phyloP scores from a whole-genome alignment of 331 rosid species.

The Quercus tomentella region DNA sequence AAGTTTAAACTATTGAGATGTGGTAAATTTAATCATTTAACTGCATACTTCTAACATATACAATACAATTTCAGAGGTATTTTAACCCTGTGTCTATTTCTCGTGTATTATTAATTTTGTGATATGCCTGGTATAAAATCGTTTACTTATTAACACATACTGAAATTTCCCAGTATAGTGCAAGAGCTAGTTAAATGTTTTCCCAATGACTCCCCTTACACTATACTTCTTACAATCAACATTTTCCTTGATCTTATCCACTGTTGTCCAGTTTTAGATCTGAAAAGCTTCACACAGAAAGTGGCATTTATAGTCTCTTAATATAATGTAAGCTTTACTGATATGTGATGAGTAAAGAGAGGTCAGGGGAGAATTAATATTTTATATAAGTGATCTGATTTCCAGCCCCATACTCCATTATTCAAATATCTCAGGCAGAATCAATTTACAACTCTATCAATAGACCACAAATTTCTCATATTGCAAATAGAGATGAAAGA shows the following conservation, averaged over 20 bases:
- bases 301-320: background rate
- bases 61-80: background rate
- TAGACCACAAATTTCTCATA: constrained; percentile 6
- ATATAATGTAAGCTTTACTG: no score
- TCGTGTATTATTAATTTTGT: background rate
- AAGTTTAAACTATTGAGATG: no score
- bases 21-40: no score
- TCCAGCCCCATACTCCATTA: background rate
- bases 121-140: background rate
- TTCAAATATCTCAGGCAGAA: background rate
- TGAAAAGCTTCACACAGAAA: background rate
- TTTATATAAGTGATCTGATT: background rate
- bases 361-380: background rate
- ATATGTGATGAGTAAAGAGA: background rate
- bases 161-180: background rate
- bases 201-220: background rate
- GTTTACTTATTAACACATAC: background rate
- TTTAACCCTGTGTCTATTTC: background rate
- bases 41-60: no score
- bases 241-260: background rate
- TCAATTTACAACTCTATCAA: background rate
- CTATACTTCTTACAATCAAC: background rate
- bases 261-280: background rate
- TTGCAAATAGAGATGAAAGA: constrained; percentile 5
- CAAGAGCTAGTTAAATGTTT: background rate